Conservation (phyloP, 345 rosid genomes). For the Fremontodendron californicum region DNA sequence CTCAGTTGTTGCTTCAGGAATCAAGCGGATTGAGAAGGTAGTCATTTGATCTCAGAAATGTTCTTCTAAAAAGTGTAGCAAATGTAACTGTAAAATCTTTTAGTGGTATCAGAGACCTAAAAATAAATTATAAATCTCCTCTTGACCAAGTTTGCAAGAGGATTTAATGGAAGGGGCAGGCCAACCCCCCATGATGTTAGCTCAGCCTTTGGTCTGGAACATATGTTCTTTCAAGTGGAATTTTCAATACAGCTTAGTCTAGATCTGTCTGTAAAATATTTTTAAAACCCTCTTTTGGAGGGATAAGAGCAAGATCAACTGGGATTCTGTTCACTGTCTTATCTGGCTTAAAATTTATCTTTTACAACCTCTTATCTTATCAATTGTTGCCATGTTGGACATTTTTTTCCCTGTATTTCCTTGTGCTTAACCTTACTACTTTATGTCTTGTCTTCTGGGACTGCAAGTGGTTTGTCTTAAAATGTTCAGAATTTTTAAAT, state of each 20-base stretch:
- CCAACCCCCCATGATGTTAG: neutral
- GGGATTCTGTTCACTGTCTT: neutral
- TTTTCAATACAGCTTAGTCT: neutral
- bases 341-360: neutral
- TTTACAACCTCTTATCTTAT: neutral
- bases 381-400: neutral
- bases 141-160: neutral
- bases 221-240: neutral
- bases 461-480: neutral
- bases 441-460: neutral
- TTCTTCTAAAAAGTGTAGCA: neutral
- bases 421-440: neutral
- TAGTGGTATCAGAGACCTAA: neutral
- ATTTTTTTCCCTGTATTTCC: neutral
- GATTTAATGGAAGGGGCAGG: neutral
- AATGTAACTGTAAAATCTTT: neutral
- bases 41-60: conserved; percentile 15
- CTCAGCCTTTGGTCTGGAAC: neutral
- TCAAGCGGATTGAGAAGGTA: conserved; percentile 89
- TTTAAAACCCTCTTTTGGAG: neutral
- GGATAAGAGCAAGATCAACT: neutral
- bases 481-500: neutral
- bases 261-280: neutral
- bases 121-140: neutral
- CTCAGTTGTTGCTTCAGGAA: conserved; percentile 80